Percentiles rank a stretch among this genome's conserved stretches.
Evolutionary conservation across 1,284 basidiomycete genomes (phyloP).

Genomic region (Laetiporus sulphureus): DNA sequence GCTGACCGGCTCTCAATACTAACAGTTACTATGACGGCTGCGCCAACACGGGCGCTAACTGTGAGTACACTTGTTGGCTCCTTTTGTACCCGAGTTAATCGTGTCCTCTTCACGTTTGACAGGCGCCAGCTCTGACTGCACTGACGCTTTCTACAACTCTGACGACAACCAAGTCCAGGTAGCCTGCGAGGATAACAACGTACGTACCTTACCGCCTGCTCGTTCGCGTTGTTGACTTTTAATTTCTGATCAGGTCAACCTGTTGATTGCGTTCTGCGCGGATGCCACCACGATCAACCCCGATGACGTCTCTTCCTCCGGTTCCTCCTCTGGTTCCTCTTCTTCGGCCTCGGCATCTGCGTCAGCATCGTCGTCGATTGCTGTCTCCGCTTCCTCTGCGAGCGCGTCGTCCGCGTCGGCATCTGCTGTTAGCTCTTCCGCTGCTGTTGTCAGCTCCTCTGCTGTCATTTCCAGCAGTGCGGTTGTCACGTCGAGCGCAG

Average conservation of each 20-base stretch:
- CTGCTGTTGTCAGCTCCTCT: conserved; percentile 2
- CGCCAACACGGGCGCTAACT: conserved; percentile 26
- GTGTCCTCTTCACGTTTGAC: too few species aligned
- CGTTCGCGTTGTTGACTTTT: background rate
- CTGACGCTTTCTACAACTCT: conserved; percentile 32
- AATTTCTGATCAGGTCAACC: conserved; percentile 17
- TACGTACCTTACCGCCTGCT: conserved; percentile 6
- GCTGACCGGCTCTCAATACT: background rate
- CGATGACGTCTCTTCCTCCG: conserved; percentile 1
- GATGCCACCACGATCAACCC: conserved; percentile 12
- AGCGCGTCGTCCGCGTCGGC: conserved; percentile 1
- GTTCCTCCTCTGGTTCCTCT: conserved; percentile 1
- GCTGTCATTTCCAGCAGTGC: background rate
- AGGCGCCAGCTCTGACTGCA: conserved; percentile 26
- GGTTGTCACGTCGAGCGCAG: conserved; percentile 4
- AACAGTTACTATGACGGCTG: conserved; percentile 23
- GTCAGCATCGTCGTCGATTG: conserved; percentile 1
- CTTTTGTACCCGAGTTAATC: too few species aligned
- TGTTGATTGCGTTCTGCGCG: conserved; percentile 29
- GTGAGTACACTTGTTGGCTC: conserved; percentile 13
- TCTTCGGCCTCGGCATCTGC: background rate
- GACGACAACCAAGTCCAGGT: conserved; percentile 36
- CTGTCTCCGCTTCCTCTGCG: conserved; percentile 2
- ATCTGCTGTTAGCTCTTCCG: background rate
- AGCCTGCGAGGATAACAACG: conserved; percentile 28